Base-by-base conservation (phyloP, 2,329 filamentous ascomycete genomes). In the Immersiporthe knoxdaviesiana region DNA sequence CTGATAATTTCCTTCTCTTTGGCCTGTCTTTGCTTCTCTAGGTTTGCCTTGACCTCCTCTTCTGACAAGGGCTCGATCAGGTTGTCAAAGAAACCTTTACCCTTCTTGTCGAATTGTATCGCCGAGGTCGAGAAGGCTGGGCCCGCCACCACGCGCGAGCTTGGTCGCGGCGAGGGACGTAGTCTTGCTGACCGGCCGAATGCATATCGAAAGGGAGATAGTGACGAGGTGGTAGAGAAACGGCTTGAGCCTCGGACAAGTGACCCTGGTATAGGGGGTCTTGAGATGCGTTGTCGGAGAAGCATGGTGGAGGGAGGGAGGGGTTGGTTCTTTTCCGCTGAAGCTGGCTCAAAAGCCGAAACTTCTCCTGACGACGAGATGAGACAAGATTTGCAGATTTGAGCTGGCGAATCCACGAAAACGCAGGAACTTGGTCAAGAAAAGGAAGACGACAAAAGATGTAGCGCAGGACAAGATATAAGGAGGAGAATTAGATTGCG, bases 21-120 rank as follows among this genome's bases (percentile, higher is more conserved):
- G 24, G 44, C 44, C 70, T 83, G 79, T 65, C 80, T 82, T 75
- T 80, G 79, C 74, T 83, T 81, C 74, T 85, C 83, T 37, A 80
- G 81, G 72, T 85, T 87, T 63, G 82, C 83, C 74, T 85, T 83
- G 66, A 81, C 78, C 73, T 87, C 84, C 71, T 87, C 84, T 67
- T 87, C 84, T 10, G 84, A 82, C 12, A 88, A 78, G 0, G 84
- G 82, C 72, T 86, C 83, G 30, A 82, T 78, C 7, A 82, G 74
- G 10, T 81, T 80, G 72, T 88, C 84, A 69, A 88, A 86, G 72
- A 87, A 87, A 27, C 82, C 81, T 54, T 78, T 77, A 6, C 78
- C 80, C 69, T 84, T 84, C 68, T 80, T 76, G 80, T 82, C 81
- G 67, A 74, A 73, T 63, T 76, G 74, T 14, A 75, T 68, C 3